Base-by-base conservation (phyloP, 257 asterid genomes). In the Lantana camara region DNA sequence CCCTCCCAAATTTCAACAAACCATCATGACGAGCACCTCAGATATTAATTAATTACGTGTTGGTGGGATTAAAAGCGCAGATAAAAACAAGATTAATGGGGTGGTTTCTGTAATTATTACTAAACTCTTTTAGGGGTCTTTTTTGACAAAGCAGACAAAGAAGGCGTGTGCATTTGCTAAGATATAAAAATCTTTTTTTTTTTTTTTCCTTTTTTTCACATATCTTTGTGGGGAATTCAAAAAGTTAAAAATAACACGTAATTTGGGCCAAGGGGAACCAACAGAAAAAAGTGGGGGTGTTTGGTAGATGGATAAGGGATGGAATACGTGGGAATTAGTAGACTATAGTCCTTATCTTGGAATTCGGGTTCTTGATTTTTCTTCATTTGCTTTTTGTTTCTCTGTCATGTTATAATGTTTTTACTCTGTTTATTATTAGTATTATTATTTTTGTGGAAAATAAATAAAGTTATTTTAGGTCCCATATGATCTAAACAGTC, bases 281-380 rank as follows among this genome's bases (percentile, higher is more conserved):
- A 45, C 48, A 24, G 32, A 68, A 23, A 57, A 76, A 69, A 52
- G 64, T 23, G 17, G 19, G 49, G 67, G 73, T 58, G 83, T 80
- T 80, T 77, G 83, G 83, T 80, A 71, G 70, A 64, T 73, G 85
- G 80, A 80, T 80, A 80, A 80, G 82, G 70, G 38, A 54, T 54
- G 49, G 55, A 69, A 56, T 76, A 64, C 72, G 77, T 79, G 63
- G 70, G 65, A 71, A 46, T 79, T 23, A 41, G 38, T 60, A 68
- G 68, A 72, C 73, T 37, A 53, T 14, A 9, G 71, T 63, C 74
- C 76, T 75, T 79, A 72, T 74, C 80, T 63, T 40, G 51, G 64
- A 68, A 40, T 62, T 73, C 60, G 30, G 40, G 30, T 22, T n/a
- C n/a, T 59, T 16, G 15, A 4, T 67, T 60, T 27, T 24, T 63